Base-by-base conservation (phyloP, 1,284 basidiomycete genomes). In the Apiotrichum brassicae region DNA sequence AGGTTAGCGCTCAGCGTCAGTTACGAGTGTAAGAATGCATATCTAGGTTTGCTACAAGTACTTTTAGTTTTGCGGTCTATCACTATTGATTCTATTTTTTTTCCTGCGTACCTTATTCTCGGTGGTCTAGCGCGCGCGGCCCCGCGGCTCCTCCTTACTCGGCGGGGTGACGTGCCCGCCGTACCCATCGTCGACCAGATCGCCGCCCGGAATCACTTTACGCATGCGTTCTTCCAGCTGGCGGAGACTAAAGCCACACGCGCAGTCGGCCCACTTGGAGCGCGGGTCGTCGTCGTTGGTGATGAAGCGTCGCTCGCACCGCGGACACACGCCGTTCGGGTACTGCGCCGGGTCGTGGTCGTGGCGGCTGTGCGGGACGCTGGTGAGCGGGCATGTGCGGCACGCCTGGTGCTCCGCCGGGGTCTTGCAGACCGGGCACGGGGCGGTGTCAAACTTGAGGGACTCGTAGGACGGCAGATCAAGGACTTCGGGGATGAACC, bases 331-430 rank as follows among this genome's bases (percentile, higher is more conserved):
- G 18, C 64, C 64, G 30, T 61, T 55, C 9, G 47, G 30, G 22
- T 62, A 61, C 5, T 59, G 39, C 18, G 49, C 49, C 1, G 57
- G 49, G 20, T 53, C 48, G 32, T 58, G 61, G 46, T 66, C 64
- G 53, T 63, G 61, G 28, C 59, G 50, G 1, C 53, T 48, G 44
- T 63, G 61, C 38, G 61, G 61, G n/a, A 60, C 50, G 5, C 49
- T 19, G 2, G 49, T 49, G 16, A 54, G 46, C 14, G 56, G 56
- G 48, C 63, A 65, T 0, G 53, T 47, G 12, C 37, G 44, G 50
- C 64, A 58, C 3, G 54, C 47, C 33, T 59, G 53, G 7, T 50
- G 41, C 22, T 46, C 51, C 1, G 48, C 45, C 8, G 46, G 48
- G 12, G 40, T 52, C 30, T 47, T 46, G 53, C 60, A 62, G 13